Evolutionary conservation across 2,329 filamentous ascomycete species (phyloP).

Genomic region (Aphanoascus verrucosus): DNA sequence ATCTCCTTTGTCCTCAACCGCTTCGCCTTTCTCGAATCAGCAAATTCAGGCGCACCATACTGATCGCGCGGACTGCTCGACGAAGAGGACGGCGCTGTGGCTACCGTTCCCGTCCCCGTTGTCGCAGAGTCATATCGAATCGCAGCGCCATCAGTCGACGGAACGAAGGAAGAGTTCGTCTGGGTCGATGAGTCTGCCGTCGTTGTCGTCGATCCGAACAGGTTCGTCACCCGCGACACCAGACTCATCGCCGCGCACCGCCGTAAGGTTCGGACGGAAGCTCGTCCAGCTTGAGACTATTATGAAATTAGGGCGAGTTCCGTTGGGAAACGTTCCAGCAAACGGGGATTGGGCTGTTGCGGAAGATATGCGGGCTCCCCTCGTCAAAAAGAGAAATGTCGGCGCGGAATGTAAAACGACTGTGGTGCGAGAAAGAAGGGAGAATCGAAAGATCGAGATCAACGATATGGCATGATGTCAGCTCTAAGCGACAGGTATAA

Average conservation of each 20-base stretch:
- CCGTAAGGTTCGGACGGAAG: slow-evolving; percentile 2
- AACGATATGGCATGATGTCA: not conserved
- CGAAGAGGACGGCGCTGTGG: not conserved
- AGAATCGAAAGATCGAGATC: not conserved
- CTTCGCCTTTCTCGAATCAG: slow-evolving; percentile 19
- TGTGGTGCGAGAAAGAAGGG: not conserved
- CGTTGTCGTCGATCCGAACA: slow-evolving; percentile 37
- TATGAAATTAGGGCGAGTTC: not conserved
- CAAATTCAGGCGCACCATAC: slow-evolving; percentile 12
- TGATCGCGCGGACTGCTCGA: not conserved
- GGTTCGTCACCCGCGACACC: slow-evolving; percentile 43
- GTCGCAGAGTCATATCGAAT: not conserved
- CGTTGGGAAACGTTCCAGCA: not conserved
- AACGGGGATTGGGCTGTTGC: not conserved
- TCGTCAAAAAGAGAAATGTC: not conserved
- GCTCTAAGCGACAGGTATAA: not conserved
- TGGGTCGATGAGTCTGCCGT: slow-evolving; percentile 24
- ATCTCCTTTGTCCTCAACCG: slow-evolving; percentile 18
- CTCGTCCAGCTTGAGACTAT: not conserved
- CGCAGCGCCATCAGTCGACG: slow-evolving; percentile 18
- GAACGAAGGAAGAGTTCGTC: slow-evolving; percentile 24
- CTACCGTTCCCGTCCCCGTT: no score
- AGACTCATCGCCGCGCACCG: slow-evolving; percentile 45
- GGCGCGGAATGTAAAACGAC: slow-evolving; percentile 1
- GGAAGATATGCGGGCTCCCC: not conserved